A percentile compares a stretch with the other conserved stretches of the same genome.
Conservation (phyloP, 2,329 filamentous ascomycete species). For the Aspergillus fijiensis region DNA sequence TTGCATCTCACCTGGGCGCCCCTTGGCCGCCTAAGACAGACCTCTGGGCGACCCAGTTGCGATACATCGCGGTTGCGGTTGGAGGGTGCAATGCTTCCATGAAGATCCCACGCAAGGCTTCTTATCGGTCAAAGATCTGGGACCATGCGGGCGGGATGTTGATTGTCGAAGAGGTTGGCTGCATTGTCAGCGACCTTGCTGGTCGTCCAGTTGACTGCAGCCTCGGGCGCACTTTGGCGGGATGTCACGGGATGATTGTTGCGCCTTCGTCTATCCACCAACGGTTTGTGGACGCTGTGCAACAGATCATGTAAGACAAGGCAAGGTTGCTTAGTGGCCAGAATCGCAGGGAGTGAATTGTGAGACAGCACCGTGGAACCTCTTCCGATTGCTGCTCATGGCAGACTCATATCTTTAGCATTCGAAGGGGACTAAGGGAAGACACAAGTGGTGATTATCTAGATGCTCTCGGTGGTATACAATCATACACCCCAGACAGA, state of each 20-base stretch:
- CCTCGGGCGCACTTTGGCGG: conserved; percentile 39
- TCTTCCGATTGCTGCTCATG: not conserved
- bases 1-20: conserved; percentile 42
- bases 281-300: conserved; percentile 33
- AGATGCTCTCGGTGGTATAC: not conserved
- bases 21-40: conserved; percentile 50
- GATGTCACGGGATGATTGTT: conserved; percentile 44
- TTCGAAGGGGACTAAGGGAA: not conserved
- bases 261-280: conserved; percentile 40
- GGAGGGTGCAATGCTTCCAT: conserved; percentile 52
- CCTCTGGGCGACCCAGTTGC: conserved; percentile 55
- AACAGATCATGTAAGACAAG: conserved; percentile 19
- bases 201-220: conserved; percentile 52
- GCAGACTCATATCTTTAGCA: not conserved
- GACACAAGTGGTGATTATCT: not conserved
- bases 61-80: conserved; percentile 53
- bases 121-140: conserved; percentile 53
- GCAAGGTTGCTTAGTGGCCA: not conserved
- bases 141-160: conserved; percentile 57
- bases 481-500: not conserved
- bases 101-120: conserved; percentile 46
- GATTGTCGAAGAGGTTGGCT: conserved; percentile 52
- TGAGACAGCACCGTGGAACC: not conserved
- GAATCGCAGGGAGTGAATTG: not conserved
- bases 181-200: conserved; percentile 51